Base-by-base conservation (phyloP, 2,329 filamentous ascomycete genomes). In the Cordyceps cateniannulata region DNA sequence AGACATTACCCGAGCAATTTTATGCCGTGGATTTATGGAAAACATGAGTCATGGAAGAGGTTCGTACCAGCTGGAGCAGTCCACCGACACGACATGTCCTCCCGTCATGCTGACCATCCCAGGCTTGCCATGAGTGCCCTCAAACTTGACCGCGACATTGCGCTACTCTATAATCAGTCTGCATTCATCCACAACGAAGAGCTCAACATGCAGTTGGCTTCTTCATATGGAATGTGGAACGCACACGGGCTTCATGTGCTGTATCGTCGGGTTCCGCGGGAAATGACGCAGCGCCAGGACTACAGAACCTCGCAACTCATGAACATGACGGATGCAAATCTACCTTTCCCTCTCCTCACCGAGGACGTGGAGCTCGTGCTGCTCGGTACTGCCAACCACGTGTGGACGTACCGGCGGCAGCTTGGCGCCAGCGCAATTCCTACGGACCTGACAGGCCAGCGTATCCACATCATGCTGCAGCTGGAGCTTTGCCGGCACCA, bases 101-200 rank as follows among this genome's bases (percentile, higher is more conserved):
- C 18, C 2, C 5, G 1, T 47, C n/a, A 10, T 54, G 29, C 51
- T 66, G 20, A 35, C 54, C n/a, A 54, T 62, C 14, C 42, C 14
- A 78, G 75, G 53, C 58, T 77, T 8, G 69, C 72, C 2, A 47
- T 67, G 2, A 69, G 66, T 27, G 63, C 75, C 1, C 73, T 74
- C 60, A 77, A 77, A 57, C 65, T 78, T 27, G 77, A 79, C 61
- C 55, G 67, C 0, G 77, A 74, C 32, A 52, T 78, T 8, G 73
- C 72, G 32, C 64, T 71, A 8, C 65, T 68, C 35, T 70, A 57
- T 60, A 66, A 66, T 58, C 69, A 76, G 50, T 67, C 75, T 1
- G 67, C 71, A 0, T 56, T 69, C 0, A 60, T 78, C 0, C 67
- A 69, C 5, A 61, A 70, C 1, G 73, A 77, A 61, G 76, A 79